These are phyloP conservation scores for Tulasnella sp. DNA, from an alignment of 768 basidiomycete genomes.

Conservation along the genomic window DNA sequence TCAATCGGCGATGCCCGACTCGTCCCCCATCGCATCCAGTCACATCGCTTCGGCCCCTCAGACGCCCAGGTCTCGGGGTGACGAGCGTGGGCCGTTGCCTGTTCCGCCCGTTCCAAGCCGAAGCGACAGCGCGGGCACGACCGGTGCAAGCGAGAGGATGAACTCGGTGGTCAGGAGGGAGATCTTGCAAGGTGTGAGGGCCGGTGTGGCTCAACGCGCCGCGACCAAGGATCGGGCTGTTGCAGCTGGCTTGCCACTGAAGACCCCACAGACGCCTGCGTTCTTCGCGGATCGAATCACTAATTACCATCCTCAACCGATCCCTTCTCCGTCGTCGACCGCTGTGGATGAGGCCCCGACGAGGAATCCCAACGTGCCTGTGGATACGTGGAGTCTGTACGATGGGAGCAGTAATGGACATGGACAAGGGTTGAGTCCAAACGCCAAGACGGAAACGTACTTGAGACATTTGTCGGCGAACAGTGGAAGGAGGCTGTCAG, in stretches of 20 bases:
- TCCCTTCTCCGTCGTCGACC: not conserved
- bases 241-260: not conserved
- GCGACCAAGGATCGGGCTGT: not conserved
- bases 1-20: not conserved
- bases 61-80: not conserved
- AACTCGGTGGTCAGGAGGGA: not conserved
- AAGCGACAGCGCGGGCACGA: not conserved
- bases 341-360: not conserved
- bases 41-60: not conserved
- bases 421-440: not conserved
- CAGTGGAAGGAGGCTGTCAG: conserved; percentile 10
- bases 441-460: not conserved
- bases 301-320: not conserved
- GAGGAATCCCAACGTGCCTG: not conserved
- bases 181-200: not conserved
- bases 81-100: not conserved
- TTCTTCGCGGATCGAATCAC: not conserved
- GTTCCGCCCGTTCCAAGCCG: too few relatives aligned
- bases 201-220: not conserved
- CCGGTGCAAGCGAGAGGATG: not conserved
- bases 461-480: not conserved
- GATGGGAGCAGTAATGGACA: not conserved
- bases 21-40: not conserved
- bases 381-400: conserved; percentile 3
- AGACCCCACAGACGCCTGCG: not conserved